Base-by-base conservation (phyloP, 2,329 filamentous ascomycete genomes). In the Trichoderma gracile region DNA sequence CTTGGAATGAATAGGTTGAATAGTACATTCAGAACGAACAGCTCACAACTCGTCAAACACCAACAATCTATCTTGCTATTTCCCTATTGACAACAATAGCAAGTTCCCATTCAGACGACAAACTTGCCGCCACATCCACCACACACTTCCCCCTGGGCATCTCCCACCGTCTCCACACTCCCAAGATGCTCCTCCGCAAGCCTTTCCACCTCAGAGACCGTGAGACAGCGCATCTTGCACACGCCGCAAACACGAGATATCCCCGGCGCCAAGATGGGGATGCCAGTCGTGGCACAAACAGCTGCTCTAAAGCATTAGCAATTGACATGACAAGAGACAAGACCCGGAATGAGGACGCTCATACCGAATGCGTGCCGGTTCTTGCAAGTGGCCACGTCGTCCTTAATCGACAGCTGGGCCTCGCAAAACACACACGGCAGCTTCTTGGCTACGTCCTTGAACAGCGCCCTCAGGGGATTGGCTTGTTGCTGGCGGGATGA, bases 181-280 rank as follows among this genome's bases (percentile, higher is more conserved):
- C 73, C 74, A 5, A 77, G 64, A 38, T 75, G 68, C 60, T 73
- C 67, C 40, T 69, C 66, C 2, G 75, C 76, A 14, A 78, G 71
- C 23, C 68, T 72, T 2, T 71, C 68, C 23, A 86, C 72, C 67
- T 80, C 78, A 5, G 78, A 74, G 0, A 77, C 71, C 52, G 79
- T 78, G 21, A 86, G 76, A 8, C 82, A 84, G 25, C 84, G 79
- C 27, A 79, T 72, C 17, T 80, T 80, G 68, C 85, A 87, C 2
- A 86, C 81, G 21, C 81, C 82, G 60, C 85, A 87, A 3, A 80
- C 79, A 40, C 80, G 77, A 0, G 84, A 86, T 53, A 82, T 77
- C 3, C 81, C 82, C 0, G 84, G 84, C 1, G 78, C 79, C 65
- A 84, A 75, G 67, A 87, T 84, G 14, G 84, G 81, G 8, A 87